A percentile compares a stretch with the other conserved stretches of the same genome.
phyloP scores from a whole-genome alignment of 148 eudicot species.

The Spergularia marina region DNA sequence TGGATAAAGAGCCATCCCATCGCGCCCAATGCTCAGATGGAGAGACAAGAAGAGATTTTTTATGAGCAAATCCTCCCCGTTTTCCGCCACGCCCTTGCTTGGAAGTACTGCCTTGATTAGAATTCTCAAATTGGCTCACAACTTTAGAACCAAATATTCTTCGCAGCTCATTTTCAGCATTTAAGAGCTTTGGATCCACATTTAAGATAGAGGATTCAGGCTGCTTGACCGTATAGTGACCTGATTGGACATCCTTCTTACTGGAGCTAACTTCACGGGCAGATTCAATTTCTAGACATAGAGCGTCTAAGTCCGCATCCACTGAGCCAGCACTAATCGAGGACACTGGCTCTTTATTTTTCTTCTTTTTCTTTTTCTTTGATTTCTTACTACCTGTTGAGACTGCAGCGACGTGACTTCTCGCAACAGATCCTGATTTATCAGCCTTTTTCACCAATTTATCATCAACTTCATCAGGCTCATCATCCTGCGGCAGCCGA shows the following conservation, averaged over 20 bases:
- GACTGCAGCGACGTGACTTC: constrained; percentile 30
- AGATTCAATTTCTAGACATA: constrained; percentile 46
- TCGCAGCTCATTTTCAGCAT: constrained; percentile 87
- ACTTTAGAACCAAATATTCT: constrained; percentile 96
- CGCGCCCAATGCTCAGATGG: constrained; percentile 93
- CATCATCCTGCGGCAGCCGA: constrained; percentile 46
- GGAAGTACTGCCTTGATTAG: constrained; percentile 60
- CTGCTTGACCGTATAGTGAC: constrained; percentile 32
- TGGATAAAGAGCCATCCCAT: constrained; percentile 92
- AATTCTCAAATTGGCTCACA: constrained; percentile 72
- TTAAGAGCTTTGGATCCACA: constrained; percentile 81
- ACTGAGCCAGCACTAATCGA: constrained; percentile 26
- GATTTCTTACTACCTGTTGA: constrained; percentile 47
- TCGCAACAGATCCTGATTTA: constrained; percentile 23
- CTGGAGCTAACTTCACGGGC: constrained; percentile 26
- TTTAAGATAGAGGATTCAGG: constrained; percentile 50
- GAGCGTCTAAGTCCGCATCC: constrained; percentile 40
- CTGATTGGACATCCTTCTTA: constrained; percentile 26
- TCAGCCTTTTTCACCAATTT: constrained; percentile 24
- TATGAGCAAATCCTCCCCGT: constrained; percentile 63
- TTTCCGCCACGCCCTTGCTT: constrained; percentile 71
- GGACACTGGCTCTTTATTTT: constrained; percentile 41
- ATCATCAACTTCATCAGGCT: constrained; percentile 29
- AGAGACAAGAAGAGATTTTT: constrained; percentile 69
- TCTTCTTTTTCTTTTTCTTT: constrained; percentile 87